Evolutionary conservation across 441 rosid species (phyloP).

Genomic region (Monsonia emarginata): DNA sequence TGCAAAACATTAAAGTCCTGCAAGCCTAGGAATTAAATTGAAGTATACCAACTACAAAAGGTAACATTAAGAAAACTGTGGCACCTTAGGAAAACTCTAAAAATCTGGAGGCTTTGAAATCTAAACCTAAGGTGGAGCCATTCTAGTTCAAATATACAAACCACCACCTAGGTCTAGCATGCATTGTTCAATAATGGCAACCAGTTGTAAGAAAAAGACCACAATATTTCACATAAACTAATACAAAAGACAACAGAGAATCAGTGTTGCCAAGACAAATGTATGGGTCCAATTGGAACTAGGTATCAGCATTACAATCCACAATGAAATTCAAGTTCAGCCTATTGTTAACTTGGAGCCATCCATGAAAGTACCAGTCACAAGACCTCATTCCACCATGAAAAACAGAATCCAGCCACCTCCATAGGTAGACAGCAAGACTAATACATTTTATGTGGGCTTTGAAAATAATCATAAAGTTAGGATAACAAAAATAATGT

Average conservation of each 20-base stretch:
- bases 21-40: background rate
- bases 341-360: background rate
- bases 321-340: background rate
- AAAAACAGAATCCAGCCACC: constrained; percentile 4
- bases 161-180: background rate
- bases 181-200: background rate
- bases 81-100: background rate
- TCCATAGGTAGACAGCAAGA: background rate
- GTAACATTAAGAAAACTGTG: background rate
- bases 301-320: background rate
- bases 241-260: background rate
- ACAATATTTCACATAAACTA: background rate
- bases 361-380: background rate
- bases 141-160: background rate
- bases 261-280: background rate
- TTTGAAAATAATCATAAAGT: background rate
- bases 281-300: background rate
- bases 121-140: background rate
- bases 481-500: background rate
- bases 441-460: background rate
- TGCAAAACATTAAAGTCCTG: too few relatives aligned
- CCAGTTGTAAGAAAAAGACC: background rate
- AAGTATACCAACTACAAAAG: background rate
- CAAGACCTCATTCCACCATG: background rate
- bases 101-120: background rate